Base-by-base conservation (phyloP, 108 stramenopile genomes). In the Mediolabrus comicus region DNA sequence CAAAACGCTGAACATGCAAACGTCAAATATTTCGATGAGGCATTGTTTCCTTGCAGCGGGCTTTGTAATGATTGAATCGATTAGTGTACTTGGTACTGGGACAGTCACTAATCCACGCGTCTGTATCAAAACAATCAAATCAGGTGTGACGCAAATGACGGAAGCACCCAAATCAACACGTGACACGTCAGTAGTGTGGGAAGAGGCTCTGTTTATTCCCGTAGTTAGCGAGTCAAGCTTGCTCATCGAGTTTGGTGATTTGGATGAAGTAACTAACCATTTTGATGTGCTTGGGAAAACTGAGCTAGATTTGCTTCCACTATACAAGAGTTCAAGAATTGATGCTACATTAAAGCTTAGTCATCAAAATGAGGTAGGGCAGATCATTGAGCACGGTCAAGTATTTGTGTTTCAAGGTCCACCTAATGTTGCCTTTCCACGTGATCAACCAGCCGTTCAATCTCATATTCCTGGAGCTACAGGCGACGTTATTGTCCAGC, bases 171-270 rank as follows among this genome's bases (percentile, higher is more conserved):
- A 19, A 29, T n/a, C 5, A 0, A 38, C 3, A 0, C 52, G 19
- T n/a, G 7, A n/a, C 7, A 58, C 33, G 41, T 24, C 32, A 33
- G 25, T 63, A 17, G 29, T 32, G 25, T 87, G 90, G 87, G 26
- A 71, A 43, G 60, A 79, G 13, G 35, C 22, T 7, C 38, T 86
- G 6, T 27, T 16, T 17, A 34, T 91, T 51, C 75, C 85, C 36
- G 71, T 94, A 29, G 92, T 94, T 41, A 90, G 89, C 77, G 88
- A 92, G 59, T 79, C 80, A 65, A 57, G 56, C 16, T 52, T 92
- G 17, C 17, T 55, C 22, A 41, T 94, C 49, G 87, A 91, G 54
- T 87, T 70, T 70, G 76, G 79, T 66, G 86, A 91, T 32, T 73
- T 86, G 52, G 84, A 88, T 26, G 43, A 69, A 19, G 30, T 89